phyloP scores from a whole-genome alignment of 1,284 basidiomycete genomes.

The Papiliotrema nemorosa region DNA sequence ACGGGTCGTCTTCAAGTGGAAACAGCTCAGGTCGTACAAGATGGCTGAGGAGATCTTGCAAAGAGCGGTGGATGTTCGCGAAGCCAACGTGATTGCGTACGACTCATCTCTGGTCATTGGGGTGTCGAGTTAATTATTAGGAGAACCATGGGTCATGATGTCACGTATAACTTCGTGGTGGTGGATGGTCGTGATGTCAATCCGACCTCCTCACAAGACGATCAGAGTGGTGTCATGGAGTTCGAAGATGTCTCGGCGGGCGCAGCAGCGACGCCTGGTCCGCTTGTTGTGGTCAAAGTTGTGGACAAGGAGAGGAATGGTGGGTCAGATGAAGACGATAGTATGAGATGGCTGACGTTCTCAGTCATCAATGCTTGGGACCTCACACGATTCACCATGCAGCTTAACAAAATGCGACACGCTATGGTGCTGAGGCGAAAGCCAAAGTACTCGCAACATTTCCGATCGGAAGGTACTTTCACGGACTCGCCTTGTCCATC shows the following conservation, averaged over 20 bases:
- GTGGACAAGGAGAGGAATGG: conserved; percentile 74
- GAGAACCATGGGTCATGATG: conserved; percentile 76
- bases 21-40: conserved; percentile 72
- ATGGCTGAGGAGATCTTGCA: conserved; percentile 89
- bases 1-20: conserved; percentile 79
- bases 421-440: conserved; percentile 86
- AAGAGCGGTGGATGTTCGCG: conserved; percentile 82
- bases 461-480: conserved; percentile 89
- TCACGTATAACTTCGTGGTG: conserved; percentile 87
- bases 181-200: conserved; percentile 58
- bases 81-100: conserved; percentile 90
- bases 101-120: conserved; percentile 20
- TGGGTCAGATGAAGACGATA: conserved; percentile 17
- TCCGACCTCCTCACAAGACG: conserved; percentile 77
- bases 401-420: conserved; percentile 90
- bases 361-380: conserved; percentile 85
- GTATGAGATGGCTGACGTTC: conserved; percentile 17
- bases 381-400: conserved; percentile 77
- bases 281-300: conserved; percentile 85
- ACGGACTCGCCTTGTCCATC: conserved; percentile 78
- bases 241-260: conserved; percentile 89
- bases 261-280: conserved; percentile 65
- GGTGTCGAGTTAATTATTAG: conserved; percentile 51
- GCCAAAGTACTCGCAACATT: conserved; percentile 87
- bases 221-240: conserved; percentile 80